A percentile compares a stretch with the other conserved stretches of the same genome.
These are phyloP conservation scores for Penicillium soppii DNA, from an alignment of 495 filamentous ascomycete species.

Conservation along the genomic window DNA sequence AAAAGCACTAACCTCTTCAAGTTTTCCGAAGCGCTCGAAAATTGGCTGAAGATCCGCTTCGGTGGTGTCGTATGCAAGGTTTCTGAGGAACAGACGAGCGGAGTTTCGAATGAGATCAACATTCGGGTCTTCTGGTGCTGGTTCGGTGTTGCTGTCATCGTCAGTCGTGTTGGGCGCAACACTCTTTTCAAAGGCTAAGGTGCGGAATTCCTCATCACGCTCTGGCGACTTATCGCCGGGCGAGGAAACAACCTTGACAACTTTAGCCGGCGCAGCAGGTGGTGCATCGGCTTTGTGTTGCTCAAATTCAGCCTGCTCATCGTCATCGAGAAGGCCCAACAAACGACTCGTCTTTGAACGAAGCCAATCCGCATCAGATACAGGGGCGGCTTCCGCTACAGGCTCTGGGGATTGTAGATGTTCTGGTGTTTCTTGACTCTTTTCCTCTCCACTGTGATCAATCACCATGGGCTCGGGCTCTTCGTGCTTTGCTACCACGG, in stretches of 20 bases:
- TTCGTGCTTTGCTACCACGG: conserved; percentile 1
- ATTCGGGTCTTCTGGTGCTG: conserved; percentile 31
- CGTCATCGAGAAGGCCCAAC: conserved; percentile 77
- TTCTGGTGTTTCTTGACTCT: conserved; percentile 18
- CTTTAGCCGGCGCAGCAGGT: conserved; percentile 1
- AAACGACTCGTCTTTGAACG: conserved; percentile 89
- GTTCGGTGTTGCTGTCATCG: conserved; percentile 18
- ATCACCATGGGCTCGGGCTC: conserved; percentile 28
- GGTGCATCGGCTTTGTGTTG: conserved; percentile 20
- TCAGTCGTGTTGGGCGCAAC: conserved; percentile 20
- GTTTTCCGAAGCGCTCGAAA: conserved; percentile 66
- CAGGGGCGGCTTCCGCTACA: conserved; percentile 23
- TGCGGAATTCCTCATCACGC: conserved; percentile 23
- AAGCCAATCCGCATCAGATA: conserved; percentile 83
- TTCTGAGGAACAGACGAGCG: conserved; percentile 81
- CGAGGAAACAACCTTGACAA: background rate
- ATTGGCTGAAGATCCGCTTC: conserved; percentile 72
- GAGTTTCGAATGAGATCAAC: conserved; percentile 45
- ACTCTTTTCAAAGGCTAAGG: conserved; percentile 19
- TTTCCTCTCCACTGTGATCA: conserved; percentile 18
- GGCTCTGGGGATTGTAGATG: conserved; percentile 18
- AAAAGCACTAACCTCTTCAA: conserved; percentile 78
- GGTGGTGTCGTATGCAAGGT: conserved; percentile 77
- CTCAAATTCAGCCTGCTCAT: conserved; percentile 43
- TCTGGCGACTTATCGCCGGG: conserved; percentile 2